These are phyloP conservation scores for Spinacia oleracea DNA, from an alignment of 179 eudicot genomes.

Conservation along the genomic window DNA sequence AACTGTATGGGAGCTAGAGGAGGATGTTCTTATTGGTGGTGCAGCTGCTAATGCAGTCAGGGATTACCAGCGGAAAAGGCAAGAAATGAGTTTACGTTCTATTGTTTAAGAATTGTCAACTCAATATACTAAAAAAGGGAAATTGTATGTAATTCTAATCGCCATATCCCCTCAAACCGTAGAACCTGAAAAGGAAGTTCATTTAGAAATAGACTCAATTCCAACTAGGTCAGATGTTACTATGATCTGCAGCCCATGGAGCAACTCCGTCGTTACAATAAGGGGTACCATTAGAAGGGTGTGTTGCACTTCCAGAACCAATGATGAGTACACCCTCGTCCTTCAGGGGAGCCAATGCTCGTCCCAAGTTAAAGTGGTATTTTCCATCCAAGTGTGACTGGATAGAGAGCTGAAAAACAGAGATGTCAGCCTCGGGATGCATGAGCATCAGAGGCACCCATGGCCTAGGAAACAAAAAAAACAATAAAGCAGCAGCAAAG, in stretches of 20 bases:
- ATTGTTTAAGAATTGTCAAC: no score
- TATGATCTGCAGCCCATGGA: constrained; percentile 61
- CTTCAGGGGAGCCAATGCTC: constrained; percentile 54
- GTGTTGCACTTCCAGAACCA: constrained; percentile 75
- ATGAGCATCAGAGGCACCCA: constrained; percentile 76
- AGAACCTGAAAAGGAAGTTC: no score
- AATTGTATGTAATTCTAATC: no score
- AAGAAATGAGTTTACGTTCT: constrained; percentile 77
- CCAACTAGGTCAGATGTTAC: no score
- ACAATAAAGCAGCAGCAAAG: no score
- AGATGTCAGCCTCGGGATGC: constrained; percentile 67
- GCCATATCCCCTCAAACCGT: no score
- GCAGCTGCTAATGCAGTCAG: constrained; percentile 98
- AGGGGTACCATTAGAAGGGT: constrained; percentile 46
- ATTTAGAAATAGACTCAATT: no score
- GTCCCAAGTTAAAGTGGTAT: constrained; percentile 55
- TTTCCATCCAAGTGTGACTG: constrained; percentile 46
- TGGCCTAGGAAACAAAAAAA: no score
- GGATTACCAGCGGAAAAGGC: constrained; percentile 92
- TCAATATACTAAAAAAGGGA: no score
- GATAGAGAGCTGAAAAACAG: constrained; percentile 64
- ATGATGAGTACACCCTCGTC: constrained; percentile 64
- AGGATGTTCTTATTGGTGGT: constrained; percentile 97
- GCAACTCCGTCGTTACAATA: constrained; percentile 25
- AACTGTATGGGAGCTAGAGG: constrained; percentile 88